Conservation (phyloP, 2,329 filamentous ascomycete genomes). For the Pestalotiopsis sp. region DNA sequence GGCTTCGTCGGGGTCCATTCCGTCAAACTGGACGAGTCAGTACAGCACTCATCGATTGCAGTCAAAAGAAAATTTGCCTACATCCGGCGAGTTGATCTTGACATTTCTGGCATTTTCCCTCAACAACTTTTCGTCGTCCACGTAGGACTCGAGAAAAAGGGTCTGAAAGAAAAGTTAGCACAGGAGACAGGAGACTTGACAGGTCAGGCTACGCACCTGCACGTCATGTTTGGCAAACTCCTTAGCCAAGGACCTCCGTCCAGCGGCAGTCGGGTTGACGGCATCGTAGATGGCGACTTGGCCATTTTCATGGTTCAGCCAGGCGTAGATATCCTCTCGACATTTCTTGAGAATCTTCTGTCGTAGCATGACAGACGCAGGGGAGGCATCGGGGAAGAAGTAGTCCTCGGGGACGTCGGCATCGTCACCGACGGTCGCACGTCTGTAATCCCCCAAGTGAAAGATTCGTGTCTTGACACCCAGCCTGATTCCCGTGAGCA, state of each 20-base stretch:
- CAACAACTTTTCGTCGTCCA: slow-evolving; percentile 90
- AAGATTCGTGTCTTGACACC: slow-evolving; percentile 98
- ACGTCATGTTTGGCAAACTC: slow-evolving; percentile 98
- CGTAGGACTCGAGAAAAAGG: slow-evolving; percentile 94
- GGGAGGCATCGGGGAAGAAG: slow-evolving; percentile 94
- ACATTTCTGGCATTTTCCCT: slow-evolving; percentile 96
- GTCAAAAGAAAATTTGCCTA: slow-evolving; percentile 42
- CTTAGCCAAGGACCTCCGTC: slow-evolving; percentile 83
- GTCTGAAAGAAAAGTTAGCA: slow-evolving; percentile 58
- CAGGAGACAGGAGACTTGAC: neutral
- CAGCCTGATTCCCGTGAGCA: slow-evolving; percentile 57
- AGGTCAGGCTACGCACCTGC: slow-evolving; percentile 56
- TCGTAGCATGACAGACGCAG: slow-evolving; percentile 86
- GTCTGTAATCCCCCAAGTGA: slow-evolving; percentile 93
- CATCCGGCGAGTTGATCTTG: slow-evolving; percentile 96
- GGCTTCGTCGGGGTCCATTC: slow-evolving; percentile 90
- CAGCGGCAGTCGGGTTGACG: slow-evolving; percentile 86
- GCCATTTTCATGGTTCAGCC: slow-evolving; percentile 95
- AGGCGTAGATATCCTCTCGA: slow-evolving; percentile 94
- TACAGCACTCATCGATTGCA: neutral
- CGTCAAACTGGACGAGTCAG: slow-evolving; percentile 66
- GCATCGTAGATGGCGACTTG: slow-evolving; percentile 99
- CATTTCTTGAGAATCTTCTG: slow-evolving; percentile 99
- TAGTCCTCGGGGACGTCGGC: slow-evolving; percentile 93
- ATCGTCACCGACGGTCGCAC: slow-evolving; percentile 83